Base-by-base conservation (phyloP, 169 alveolate genomes). In the Prorocentrum cordatum region DNA sequence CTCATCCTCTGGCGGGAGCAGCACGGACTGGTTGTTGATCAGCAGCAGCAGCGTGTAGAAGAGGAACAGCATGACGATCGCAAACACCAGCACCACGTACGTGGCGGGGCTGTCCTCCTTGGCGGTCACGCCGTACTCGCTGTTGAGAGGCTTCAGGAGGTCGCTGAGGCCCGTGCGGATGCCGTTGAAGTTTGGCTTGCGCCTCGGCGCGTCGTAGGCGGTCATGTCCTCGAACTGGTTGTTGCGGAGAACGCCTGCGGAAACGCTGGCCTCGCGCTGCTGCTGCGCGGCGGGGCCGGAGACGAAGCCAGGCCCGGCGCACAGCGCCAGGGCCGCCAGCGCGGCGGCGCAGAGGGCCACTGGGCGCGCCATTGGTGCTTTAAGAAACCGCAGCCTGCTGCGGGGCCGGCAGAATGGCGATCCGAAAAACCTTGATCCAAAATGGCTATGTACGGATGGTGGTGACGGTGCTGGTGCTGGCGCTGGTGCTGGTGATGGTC, bases 1-100 rank as follows among this genome's bases (percentile, higher is more conserved):
- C 86, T 75, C 86, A 75, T 75, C 86, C 86, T 75, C 86, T 20
- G 86, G 86, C 26, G 86, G 79, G 58, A 67, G 79, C 58, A 67
- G 79, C 79, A 67, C 79, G n/a, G 79, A 67, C 79, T 67, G 79
- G 86, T 75, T 75, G 86, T 54, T 61, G 59, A 75, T 59, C 61
- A 47, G 72, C 86, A 75, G 58, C 72, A 75, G 71, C 72, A 75
- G 38, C 72, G 38, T 24, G 72, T 72, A 47, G 86, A 75, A 75
- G 61, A 75, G 72, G 86, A 75, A 54, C 20, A 75, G 86, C 47
- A 47, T 0, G 35, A 54, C 86, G 32, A 75, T 75, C 58, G 58
- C 86, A 61, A 24, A 4, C 33, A 72, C 38, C 84, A 72, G 29
- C 54, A 50, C 68, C 67, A n/a, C 5, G 67, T 3, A 7, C 27